A percentile compares a stretch with the other conserved stretches of the same genome.
Conservation (phyloP, 129 eudicot species). For the Lonicera japonica region DNA sequence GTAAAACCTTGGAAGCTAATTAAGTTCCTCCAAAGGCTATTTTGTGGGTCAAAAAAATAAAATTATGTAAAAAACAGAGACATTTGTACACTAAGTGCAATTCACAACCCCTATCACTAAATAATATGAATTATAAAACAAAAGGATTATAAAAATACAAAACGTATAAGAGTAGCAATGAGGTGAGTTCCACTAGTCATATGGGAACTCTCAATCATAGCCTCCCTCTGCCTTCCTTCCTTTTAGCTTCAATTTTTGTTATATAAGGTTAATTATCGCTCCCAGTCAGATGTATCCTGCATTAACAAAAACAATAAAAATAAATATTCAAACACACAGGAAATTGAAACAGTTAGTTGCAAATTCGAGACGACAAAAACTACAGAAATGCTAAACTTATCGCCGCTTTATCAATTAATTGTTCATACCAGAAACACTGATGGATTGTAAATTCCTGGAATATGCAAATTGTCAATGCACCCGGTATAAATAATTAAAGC, state of each 20-base stretch:
- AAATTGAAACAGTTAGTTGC: too few relatives aligned
- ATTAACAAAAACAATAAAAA: too few relatives aligned
- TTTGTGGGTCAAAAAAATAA: neutral
- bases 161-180: neutral
- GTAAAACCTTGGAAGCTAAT: neutral
- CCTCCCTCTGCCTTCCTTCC: too few relatives aligned
- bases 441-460: neutral
- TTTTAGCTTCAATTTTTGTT: neutral
- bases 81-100: neutral
- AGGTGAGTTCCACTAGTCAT: neutral
- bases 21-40: too few relatives aligned
- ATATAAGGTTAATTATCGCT: too few relatives aligned
- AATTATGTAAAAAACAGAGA: neutral
- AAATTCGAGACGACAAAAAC: too few relatives aligned
- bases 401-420: too few relatives aligned
- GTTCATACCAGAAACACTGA: neutral
- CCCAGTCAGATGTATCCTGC: too few relatives aligned
- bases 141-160: neutral
- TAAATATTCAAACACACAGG: too few relatives aligned
- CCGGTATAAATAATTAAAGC: too few relatives aligned
- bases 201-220: neutral
- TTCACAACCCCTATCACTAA: neutral
- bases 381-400: too few relatives aligned
- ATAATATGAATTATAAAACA: neutral
- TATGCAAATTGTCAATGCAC: neutral